These are phyloP conservation scores for Hericium coralloides DNA, from an alignment of 768 basidiomycete genomes.

Conservation along the genomic window DNA sequence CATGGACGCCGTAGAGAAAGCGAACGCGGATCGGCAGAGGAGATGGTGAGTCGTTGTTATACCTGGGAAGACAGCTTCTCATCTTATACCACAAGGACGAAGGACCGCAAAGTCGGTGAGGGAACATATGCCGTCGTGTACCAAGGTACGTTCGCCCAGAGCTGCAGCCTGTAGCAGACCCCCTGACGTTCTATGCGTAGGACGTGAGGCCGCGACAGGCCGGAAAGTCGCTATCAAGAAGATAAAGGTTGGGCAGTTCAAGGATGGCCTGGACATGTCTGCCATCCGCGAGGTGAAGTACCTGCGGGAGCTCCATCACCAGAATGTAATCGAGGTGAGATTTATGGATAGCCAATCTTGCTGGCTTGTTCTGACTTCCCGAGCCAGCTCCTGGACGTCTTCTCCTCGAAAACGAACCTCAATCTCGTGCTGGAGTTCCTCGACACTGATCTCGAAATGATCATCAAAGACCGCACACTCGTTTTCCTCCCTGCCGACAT, in stretches of 20 bases:
- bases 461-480: constrained; percentile 88
- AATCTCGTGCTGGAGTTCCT: constrained; percentile 97
- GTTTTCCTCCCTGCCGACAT: constrained; percentile 94
- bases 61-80: constrained; percentile 6
- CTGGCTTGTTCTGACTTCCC: not conserved
- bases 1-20: constrained; percentile 81
- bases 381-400: constrained; percentile 85
- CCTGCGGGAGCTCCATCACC: constrained; percentile 86
- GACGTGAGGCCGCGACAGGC: constrained; percentile 63
- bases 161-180: constrained; percentile 1
- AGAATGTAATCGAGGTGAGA: constrained; percentile 84
- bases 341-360: not conserved
- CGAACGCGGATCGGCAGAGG: constrained; percentile 64
- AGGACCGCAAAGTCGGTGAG: constrained; percentile 78
- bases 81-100: constrained; percentile 40
- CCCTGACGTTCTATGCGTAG: constrained; percentile 28
- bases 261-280: constrained; percentile 98
- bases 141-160: constrained; percentile 45
- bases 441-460: constrained; percentile 92
- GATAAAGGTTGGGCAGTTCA: constrained; percentile 93
- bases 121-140: constrained; percentile 97
- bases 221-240: constrained; percentile 97
- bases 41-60: constrained; percentile 38
- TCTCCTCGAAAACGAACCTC: constrained; percentile 91
- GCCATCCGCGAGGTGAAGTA: constrained; percentile 98